Percentiles rank a stretch among this genome's conserved stretches.
Evolutionary conservation across 805 yeast species (phyloP).

Genomic region (Jamesozyma rosinii): DNA sequence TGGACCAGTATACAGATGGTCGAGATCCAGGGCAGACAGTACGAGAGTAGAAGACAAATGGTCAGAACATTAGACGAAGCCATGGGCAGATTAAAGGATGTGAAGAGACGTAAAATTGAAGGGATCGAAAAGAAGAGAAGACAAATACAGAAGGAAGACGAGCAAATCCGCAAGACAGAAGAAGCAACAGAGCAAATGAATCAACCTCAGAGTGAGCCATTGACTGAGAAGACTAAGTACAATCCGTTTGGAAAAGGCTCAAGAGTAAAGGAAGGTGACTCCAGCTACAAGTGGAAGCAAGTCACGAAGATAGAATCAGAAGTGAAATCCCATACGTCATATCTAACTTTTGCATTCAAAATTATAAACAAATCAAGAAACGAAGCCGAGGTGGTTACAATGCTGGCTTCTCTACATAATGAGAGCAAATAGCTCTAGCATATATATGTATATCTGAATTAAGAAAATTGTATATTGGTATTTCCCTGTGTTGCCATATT

Average conservation of each 20-base stretch:
- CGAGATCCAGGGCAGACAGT: conserved; percentile 73
- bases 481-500: too few relatives aligned
- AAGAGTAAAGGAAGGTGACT: conserved; percentile 82
- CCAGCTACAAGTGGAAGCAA: conserved; percentile 64
- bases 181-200: conserved; percentile 3
- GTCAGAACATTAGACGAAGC: conserved; percentile 73
- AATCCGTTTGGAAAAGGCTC: conserved; percentile 92
- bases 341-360: conserved; percentile 76
- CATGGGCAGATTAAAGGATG: conserved; percentile 66
- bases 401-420: neutral
- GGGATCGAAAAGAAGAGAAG: conserved; percentile 51
- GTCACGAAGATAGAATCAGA: conserved; percentile 82
- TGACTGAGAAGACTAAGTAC: conserved; percentile 43
- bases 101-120: conserved; percentile 58
- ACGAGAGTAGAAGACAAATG: conserved; percentile 90
- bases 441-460: neutral
- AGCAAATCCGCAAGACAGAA: conserved; percentile 19
- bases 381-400: conserved; percentile 2
- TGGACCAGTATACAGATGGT: conserved; percentile 89
- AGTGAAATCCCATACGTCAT: conserved; percentile 88
- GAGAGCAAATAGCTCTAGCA: neutral
- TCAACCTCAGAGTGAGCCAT: conserved; percentile 20
- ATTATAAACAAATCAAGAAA: conserved; percentile 22
- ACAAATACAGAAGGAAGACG: conserved; percentile 21
- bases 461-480: too few relatives aligned